Conservation (phyloP, 192 early-diverging fungal species). For the Coemansia sp. region DNA sequence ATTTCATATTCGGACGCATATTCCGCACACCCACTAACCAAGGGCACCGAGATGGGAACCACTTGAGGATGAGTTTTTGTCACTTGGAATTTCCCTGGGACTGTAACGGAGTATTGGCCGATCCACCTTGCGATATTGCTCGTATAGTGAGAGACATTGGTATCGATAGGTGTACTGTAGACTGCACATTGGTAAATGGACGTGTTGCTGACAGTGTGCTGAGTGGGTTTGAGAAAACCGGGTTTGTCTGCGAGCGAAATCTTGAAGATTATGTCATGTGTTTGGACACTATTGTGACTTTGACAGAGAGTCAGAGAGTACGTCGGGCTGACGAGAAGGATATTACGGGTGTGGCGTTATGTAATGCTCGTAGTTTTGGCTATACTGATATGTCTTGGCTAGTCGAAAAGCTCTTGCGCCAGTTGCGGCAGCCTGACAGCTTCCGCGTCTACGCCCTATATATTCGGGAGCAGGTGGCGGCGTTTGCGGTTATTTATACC, state of each 20-base stretch:
- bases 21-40: conserved; percentile 33
- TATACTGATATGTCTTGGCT: conserved; percentile 32
- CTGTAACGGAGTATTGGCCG: conserved; percentile 23
- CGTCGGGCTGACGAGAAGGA: neutral
- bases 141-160: neutral
- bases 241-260: conserved; percentile 19
- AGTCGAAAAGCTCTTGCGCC: conserved; percentile 22
- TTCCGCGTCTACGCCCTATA: conserved; percentile 6
- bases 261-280: conserved; percentile 29
- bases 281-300: neutral
- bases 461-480: neutral
- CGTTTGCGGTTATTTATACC: conserved; percentile 25
- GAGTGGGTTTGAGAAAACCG: conserved; percentile 12
- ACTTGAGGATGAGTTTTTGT: conserved; percentile 32
- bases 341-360: conserved; percentile 1
- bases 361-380: conserved; percentile 25
- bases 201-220: neutral
- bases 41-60: conserved; percentile 31
- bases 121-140: conserved; percentile 34
- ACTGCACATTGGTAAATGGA: conserved; percentile 23
- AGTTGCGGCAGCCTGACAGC: conserved; percentile 9
- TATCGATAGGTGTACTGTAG: conserved; percentile 27
- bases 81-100: conserved; percentile 47
- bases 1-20: conserved; percentile 32
- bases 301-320: neutral